Conservation (phyloP, 768 basidiomycete species). For the Antrodiella citrinella region DNA sequence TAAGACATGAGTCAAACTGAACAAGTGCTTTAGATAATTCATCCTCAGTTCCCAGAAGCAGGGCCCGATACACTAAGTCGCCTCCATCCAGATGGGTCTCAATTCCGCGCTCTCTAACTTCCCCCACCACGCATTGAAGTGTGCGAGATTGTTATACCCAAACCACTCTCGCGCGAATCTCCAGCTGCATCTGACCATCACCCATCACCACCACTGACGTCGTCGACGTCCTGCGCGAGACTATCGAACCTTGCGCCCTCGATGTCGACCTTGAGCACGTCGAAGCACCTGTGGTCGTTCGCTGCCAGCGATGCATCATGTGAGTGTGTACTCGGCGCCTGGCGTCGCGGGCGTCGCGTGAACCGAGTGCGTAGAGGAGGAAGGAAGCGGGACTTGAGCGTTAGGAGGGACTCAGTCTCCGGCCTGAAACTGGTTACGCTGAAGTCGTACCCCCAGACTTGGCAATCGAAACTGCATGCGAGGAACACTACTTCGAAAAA, state of each 20-base stretch:
- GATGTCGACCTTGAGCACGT: slow-evolving; percentile 66
- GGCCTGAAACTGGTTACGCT: slow-evolving; percentile 36
- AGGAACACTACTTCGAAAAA: slow-evolving; percentile 42
- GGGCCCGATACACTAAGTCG: slow-evolving; percentile 36
- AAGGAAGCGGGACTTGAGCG: slow-evolving; percentile 34
- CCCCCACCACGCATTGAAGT: slow-evolving; percentile 61
- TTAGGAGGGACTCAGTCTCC: slow-evolving; percentile 26
- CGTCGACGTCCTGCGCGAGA: slow-evolving; percentile 28
- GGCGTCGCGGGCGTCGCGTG: slow-evolving; percentile 25
- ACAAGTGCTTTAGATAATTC: no score
- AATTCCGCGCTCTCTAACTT: slow-evolving; percentile 56
- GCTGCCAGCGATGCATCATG: slow-evolving; percentile 50
- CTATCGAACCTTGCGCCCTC: slow-evolving; percentile 60
- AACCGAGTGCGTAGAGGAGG: slow-evolving; percentile 25
- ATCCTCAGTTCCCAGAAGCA: no score
- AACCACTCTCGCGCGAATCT: slow-evolving; percentile 35
- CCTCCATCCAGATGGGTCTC: slow-evolving; percentile 64
- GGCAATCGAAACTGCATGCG: slow-evolving; percentile 29
- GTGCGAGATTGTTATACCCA: slow-evolving; percentile 28
- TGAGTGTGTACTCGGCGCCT: slow-evolving; percentile 44
- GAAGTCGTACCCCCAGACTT: slow-evolving; percentile 35
- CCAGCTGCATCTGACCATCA: slow-evolving; percentile 65
- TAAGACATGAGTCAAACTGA: no score
- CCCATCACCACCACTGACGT: slow-evolving; percentile 27
- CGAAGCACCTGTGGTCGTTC: slow-evolving; percentile 62